Evolutionary conservation across 345 rosid species (phyloP), one percentile per base, ranked within the genome.

Genomic region (Citrus inodora): DNA sequence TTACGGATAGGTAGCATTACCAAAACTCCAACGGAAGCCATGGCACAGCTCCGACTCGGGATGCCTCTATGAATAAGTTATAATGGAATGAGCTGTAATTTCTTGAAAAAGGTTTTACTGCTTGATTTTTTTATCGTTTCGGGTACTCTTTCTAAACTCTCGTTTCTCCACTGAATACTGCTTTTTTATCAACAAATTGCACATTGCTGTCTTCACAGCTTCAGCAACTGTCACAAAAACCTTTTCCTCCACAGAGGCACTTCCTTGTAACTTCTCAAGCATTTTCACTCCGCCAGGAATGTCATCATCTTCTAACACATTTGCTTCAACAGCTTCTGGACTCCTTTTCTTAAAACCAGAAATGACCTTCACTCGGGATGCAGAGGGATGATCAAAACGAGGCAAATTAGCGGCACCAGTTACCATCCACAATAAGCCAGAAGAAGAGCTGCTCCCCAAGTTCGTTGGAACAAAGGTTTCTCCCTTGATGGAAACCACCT

Each of bases 401-500:
- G 73, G 84, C 67, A 91, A 74, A 79, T 89, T 90, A 10, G 98
- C 94, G 40, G 88, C 90, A 17, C 99, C 97, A 0, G 93, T 88
- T 71, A 92, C 90, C 88, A 89, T 85, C 98, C 98, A 92, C 75
- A 90, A 78, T 42, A 86, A 77, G 72, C 80, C 88, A n/a, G 78
- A 80, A 10, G 87, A 80, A 42, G 76, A 75, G 82, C 94, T 86
- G 55, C 87, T 48, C 2, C 82, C 78, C 48, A 92, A 75, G 80
- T 94, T 87, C 37, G 98, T 93, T 1, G 98, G 97, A 73, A 93
- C 85, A 87, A 93, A 92, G 79, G 72, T 86, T 70, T 90, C 97
- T 73, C 89, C 92, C 5, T 64, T 76, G 13, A 87, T 79, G 28
- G 87, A 81, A 42, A 89, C 79, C 75, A 88, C 88, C 99, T 92